Conservation (phyloP, 805 yeast species). For the Candida manassasensis region DNA sequence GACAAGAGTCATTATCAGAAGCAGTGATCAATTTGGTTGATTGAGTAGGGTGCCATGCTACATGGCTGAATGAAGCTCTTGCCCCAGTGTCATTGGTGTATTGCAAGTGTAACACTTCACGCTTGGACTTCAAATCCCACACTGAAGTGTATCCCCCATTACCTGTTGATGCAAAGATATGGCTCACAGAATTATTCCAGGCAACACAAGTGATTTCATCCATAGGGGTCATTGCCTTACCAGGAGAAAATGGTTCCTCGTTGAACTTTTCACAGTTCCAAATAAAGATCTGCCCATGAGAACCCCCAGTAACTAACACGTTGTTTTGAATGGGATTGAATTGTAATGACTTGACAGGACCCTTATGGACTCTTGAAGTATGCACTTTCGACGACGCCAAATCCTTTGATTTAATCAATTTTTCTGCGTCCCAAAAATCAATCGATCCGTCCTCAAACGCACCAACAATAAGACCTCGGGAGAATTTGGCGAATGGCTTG, state of each 20-base stretch:
- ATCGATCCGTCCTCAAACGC: constrained; percentile 82
- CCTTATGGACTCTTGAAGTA: constrained; percentile 54
- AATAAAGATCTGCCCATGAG: constrained; percentile 80
- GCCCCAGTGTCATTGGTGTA: constrained; percentile 48
- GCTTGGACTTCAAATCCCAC: constrained; percentile 86
- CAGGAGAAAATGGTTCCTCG: constrained; percentile 57
- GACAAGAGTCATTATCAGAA: constrained; percentile 72
- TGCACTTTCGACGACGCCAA: constrained; percentile 43
- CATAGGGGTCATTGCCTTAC: constrained; percentile 70
- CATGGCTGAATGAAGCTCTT: constrained; percentile 70
- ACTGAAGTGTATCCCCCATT: constrained; percentile 81
- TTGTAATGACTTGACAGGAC: constrained; percentile 65
- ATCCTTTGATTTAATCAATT: constrained; percentile 40
- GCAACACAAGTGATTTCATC: constrained; percentile 78
- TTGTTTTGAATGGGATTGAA: constrained; percentile 74
- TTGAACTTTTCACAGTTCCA: constrained; percentile 77
- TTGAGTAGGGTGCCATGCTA: constrained; percentile 92
- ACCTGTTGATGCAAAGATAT: constrained; percentile 88
- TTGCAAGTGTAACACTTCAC: constrained; percentile 82
- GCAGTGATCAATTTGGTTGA: constrained; percentile 87
- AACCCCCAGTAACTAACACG: constrained; percentile 80
- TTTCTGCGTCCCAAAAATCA: constrained; percentile 70
- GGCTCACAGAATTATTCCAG: constrained; percentile 82
- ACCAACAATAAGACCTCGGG: constrained; percentile 68
- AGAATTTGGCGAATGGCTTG: constrained; percentile 43